Evolutionary conservation across 2,329 filamentous ascomycete genomes (phyloP).

Genomic region (Albifimbria verrucaria): DNA sequence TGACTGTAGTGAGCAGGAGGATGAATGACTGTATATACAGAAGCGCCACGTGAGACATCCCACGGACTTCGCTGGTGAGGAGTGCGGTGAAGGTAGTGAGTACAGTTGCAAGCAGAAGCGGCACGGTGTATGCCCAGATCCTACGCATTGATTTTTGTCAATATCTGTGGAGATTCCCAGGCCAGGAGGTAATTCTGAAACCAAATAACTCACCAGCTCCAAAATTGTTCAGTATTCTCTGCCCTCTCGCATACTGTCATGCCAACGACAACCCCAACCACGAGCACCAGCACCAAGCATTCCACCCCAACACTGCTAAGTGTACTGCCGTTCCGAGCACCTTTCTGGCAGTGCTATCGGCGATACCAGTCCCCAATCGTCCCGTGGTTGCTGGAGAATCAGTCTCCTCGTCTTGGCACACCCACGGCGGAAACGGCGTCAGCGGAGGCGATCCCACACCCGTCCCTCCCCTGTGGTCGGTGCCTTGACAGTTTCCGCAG

Average conservation of each 20-base stretch:
- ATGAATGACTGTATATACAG: constrained; percentile 24
- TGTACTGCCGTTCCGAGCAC: constrained; percentile 13
- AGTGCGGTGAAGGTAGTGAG: constrained; percentile 20
- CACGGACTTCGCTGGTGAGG: constrained; percentile 20
- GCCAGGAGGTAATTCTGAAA: neutral
- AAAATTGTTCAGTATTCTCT: constrained; percentile 17
- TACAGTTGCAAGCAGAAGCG: constrained; percentile 12
- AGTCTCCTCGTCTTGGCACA: constrained; percentile 7
- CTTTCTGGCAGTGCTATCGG: constrained; percentile 9
- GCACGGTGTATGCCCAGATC: constrained; percentile 21
- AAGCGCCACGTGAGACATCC: constrained; percentile 20
- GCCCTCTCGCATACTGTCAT: constrained; percentile 20
- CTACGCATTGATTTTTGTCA: constrained; percentile 10
- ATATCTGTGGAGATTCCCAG: neutral
- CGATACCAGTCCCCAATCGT: constrained; percentile 11
- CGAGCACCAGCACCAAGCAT: constrained; percentile 16
- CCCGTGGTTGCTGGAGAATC: constrained; percentile 5
- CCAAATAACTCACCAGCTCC: constrained; percentile 16
- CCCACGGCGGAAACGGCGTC: constrained; percentile 24
- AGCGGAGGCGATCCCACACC: constrained; percentile 14
- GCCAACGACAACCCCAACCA: constrained; percentile 23
- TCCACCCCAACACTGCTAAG: constrained; percentile 23
- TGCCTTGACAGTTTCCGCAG: constrained; percentile 15
- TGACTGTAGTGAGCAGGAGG: constrained; percentile 15
- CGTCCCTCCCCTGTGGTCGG: constrained; percentile 5